Conservation (phyloP, 495 filamentous ascomycete species). For the Parachaetomium inaequale region DNA sequence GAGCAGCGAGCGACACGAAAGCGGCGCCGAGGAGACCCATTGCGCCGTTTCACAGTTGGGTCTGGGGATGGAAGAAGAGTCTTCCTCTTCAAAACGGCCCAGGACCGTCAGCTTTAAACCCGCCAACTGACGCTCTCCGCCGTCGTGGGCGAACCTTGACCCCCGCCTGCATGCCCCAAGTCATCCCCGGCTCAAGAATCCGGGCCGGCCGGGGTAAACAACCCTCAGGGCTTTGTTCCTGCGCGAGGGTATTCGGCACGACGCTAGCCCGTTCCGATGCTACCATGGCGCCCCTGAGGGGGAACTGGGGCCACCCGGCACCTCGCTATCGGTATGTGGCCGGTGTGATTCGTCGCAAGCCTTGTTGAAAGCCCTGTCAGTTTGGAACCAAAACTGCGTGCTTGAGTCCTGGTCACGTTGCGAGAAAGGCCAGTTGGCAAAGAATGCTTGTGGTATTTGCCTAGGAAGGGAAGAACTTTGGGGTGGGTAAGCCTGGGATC, state of each 20-base stretch:
- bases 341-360: background rate
- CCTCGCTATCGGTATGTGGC: background rate
- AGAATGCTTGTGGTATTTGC: background rate
- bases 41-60: background rate
- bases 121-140: background rate
- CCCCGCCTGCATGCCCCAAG: background rate
- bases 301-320: background rate
- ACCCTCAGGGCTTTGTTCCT: background rate
- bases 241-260: background rate
- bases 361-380: background rate
- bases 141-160: background rate
- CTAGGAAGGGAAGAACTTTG: background rate
- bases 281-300: background rate
- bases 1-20: constrained; percentile 12
- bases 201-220: background rate
- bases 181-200: background rate
- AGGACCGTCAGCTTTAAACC: background rate
- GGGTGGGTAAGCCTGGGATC: background rate
- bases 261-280: constrained; percentile 2
- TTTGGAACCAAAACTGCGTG: background rate
- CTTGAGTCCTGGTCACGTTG: background rate
- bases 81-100: background rate
- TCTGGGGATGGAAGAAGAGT: background rate
- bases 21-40: constrained; percentile 9
- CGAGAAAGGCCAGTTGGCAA: background rate